Percentiles rank a stretch among this genome's conserved stretches.
phyloP scores from a whole-genome alignment of 768 basidiomycete species.

The Phlebiopsis gigantea region DNA sequence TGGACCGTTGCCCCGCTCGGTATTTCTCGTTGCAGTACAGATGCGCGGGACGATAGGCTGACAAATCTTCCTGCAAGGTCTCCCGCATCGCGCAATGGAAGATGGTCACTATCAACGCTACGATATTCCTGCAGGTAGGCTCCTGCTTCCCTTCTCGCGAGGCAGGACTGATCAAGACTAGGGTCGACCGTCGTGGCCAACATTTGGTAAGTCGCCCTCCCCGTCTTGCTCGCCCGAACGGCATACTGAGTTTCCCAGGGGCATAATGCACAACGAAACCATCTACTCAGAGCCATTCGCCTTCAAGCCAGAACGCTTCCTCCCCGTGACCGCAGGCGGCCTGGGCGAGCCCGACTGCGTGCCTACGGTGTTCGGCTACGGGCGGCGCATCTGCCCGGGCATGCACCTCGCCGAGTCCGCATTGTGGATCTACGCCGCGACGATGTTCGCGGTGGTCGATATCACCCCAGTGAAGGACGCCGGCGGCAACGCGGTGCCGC shows the following conservation, averaged over 20 bases:
- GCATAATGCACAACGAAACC: conserved; percentile 17
- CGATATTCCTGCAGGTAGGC: conserved; percentile 54
- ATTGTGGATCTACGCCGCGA: conserved; percentile 35
- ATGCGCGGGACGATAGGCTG: not conserved
- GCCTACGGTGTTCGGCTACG: conserved; percentile 31
- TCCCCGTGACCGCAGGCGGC: not conserved
- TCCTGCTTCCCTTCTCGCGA: conserved; percentile 50
- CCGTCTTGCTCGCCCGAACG: no score
- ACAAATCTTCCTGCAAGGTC: not conserved
- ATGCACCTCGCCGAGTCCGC: conserved; percentile 41
- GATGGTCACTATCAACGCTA: conserved; percentile 55
- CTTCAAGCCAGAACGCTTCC: conserved; percentile 16
- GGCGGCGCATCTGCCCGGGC: conserved; percentile 33
- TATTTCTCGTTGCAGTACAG: conserved; percentile 18
- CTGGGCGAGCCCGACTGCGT: not conserved
- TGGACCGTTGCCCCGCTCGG: conserved; percentile 49
- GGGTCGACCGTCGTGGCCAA: no score
- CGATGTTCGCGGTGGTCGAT: conserved; percentile 31
- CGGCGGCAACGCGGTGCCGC: not conserved
- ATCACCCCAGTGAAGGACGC: conserved; percentile 23
- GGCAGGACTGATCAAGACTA: no score
- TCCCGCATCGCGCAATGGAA: conserved; percentile 6
- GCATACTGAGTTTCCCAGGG: conserved; percentile 13
- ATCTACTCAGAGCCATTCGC: conserved; percentile 11
- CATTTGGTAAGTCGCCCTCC: no score